phyloP scores from a whole-genome alignment of 495 filamentous ascomycete genomes.

The Lophiostoma macrostomum region DNA sequence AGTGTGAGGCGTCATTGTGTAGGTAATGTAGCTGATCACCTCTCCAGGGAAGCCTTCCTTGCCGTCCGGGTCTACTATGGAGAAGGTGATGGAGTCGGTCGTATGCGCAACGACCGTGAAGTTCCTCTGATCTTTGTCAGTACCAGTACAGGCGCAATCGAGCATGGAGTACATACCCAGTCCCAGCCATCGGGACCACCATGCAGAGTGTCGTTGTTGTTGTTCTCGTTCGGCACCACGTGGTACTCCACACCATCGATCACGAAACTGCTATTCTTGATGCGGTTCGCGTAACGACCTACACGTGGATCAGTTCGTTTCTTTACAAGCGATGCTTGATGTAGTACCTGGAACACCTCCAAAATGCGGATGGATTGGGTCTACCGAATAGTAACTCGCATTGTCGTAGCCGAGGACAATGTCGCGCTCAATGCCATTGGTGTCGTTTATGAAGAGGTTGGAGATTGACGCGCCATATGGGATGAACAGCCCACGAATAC shows the following conservation, averaged over 20 bases:
- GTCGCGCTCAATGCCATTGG: conserved; percentile 58
- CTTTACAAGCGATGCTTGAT: not conserved
- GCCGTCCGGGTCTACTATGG: conserved; percentile 64
- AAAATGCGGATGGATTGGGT: conserved; percentile 69
- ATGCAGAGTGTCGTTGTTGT: conserved; percentile 69
- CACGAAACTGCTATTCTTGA: conserved; percentile 78
- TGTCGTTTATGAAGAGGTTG: conserved; percentile 71
- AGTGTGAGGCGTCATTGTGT: conserved; percentile 48
- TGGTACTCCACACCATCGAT: conserved; percentile 65
- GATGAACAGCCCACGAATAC: conserved; percentile 71
- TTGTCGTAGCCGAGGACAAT: conserved; percentile 79
- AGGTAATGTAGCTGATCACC: conserved; percentile 73
- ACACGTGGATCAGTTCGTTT: conserved; percentile 25
- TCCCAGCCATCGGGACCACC: conserved; percentile 82
- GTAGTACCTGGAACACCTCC: conserved; percentile 54
- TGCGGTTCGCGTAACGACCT: conserved; percentile 81
- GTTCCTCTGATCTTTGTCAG: conserved; percentile 53
- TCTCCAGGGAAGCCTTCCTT: conserved; percentile 78
- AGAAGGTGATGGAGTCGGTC: conserved; percentile 71
- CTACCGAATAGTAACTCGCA: conserved; percentile 64
- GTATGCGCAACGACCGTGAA: conserved; percentile 71
- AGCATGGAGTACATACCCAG: conserved; percentile 27
- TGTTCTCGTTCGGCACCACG: conserved; percentile 68
- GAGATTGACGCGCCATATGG: conserved; percentile 76
- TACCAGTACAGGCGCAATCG: not conserved